Evolutionary conservation across 1,284 basidiomycete species (phyloP).

Genomic region (Apiotrichum domesticum): DNA sequence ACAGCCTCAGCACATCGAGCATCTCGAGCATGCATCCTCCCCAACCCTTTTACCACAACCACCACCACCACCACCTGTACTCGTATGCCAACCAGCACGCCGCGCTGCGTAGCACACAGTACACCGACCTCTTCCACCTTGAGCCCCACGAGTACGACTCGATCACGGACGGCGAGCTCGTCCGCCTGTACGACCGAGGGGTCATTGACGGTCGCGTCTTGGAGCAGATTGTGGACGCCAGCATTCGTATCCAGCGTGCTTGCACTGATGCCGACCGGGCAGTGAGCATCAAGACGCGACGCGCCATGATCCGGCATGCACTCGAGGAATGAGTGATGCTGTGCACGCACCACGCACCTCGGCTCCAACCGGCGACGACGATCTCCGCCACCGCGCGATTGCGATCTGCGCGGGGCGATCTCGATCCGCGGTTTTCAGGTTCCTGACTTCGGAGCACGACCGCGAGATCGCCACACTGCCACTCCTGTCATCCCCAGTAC

Average conservation of each 20-base stretch:
- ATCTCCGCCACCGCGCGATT: too few relatives aligned
- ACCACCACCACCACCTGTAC: background rate
- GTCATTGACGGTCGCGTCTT: constrained; percentile 15
- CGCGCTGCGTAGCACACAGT: constrained; percentile 9
- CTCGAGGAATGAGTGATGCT: constrained; percentile 10
- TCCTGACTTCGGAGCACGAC: too few relatives aligned
- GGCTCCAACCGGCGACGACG: too few relatives aligned
- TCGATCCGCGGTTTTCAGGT: too few relatives aligned
- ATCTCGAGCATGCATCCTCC: background rate
- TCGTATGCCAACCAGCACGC: background rate
- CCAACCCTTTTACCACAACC: background rate
- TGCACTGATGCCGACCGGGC: constrained; percentile 19
- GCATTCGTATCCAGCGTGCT: constrained; percentile 19
- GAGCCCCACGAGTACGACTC: constrained; percentile 23
- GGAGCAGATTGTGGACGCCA: constrained; percentile 19
- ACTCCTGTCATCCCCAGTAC: too few relatives aligned
- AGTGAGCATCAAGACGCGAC: constrained; percentile 19
- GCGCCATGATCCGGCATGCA: constrained; percentile 20
- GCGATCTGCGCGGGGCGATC: too few relatives aligned
- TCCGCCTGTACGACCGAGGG: constrained; percentile 18
- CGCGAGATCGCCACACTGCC: too few relatives aligned
- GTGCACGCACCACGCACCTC: too few relatives aligned
- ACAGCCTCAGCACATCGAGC: background rate
- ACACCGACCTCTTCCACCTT: constrained; percentile 18
- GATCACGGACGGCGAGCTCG: constrained; percentile 20